Percentiles rank a stretch among this genome's conserved stretches.
Conservation (phyloP, 2,329 filamentous ascomycete species). For the Elsinoe perseae region DNA sequence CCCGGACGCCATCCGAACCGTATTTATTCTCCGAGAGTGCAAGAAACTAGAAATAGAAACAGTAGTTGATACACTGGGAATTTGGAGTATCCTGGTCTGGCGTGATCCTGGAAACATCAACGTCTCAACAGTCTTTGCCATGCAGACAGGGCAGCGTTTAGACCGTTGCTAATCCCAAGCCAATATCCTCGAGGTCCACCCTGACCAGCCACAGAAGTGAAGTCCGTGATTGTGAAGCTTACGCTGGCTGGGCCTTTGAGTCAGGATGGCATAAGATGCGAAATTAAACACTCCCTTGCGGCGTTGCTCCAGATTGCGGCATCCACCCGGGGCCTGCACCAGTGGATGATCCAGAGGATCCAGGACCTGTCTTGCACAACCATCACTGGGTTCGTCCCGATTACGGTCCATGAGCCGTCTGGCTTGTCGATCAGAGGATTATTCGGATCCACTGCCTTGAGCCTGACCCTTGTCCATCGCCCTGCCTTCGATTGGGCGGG, state of each 20-base stretch:
- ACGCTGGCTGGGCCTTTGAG: neutral
- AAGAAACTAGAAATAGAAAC: slow-evolving; percentile 5
- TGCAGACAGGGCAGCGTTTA: slow-evolving; percentile 1
- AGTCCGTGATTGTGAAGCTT: neutral
- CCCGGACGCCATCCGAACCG: slow-evolving; percentile 6
- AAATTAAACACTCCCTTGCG: slow-evolving; percentile 1
- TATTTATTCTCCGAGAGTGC: neutral
- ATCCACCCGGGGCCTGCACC: slow-evolving; percentile 2
- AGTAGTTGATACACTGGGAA: neutral
- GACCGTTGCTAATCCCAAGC: slow-evolving; percentile 5
- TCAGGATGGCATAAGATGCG: neutral
- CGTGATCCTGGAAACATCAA: neutral
- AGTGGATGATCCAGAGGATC: neutral
- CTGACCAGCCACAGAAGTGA: neutral
- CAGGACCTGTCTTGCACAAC: neutral
- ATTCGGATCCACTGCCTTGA: slow-evolving; percentile 5
- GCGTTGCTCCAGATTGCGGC: slow-evolving; percentile 13
- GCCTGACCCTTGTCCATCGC: slow-evolving; percentile 7
- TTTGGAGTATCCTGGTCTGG: slow-evolving; percentile 9
- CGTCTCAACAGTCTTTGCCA: slow-evolving; percentile 1
- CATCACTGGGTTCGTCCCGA: neutral
- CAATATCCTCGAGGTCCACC: neutral
- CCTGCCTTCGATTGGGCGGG: neutral
- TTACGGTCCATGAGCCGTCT: slow-evolving; percentile 9
- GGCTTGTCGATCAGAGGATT: slow-evolving; percentile 11